These are phyloP conservation scores for Nitzschia sp. DNA, from an alignment of 108 stramenopile species.

Conservation along the genomic window DNA sequence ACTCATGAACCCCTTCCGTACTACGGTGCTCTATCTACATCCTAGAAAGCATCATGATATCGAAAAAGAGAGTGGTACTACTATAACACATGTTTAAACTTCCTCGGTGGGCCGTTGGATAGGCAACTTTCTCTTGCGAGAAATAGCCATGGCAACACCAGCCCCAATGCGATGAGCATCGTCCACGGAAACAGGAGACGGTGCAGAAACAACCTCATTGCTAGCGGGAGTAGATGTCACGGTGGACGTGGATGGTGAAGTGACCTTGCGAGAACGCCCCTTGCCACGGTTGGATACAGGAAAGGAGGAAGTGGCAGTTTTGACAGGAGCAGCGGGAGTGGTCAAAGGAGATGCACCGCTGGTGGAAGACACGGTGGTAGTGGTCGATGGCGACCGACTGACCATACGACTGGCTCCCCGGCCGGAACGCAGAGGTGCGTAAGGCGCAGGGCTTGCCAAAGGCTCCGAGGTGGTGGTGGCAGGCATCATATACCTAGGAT, in stretches of 20 bases:
- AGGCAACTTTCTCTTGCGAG: constrained; percentile 42
- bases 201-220: neutral
- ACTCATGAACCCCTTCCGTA: no score
- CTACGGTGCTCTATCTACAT: no score
- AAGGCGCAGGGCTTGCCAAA: constrained; percentile 9
- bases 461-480: constrained; percentile 3
- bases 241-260: neutral
- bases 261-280: constrained; percentile 18
- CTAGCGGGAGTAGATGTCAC: neutral
- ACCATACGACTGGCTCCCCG: constrained; percentile 31
- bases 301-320: constrained; percentile 12
- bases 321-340: constrained; percentile 12
- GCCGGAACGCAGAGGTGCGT: constrained; percentile 40
- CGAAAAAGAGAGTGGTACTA: no score
- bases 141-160: constrained; percentile 36
- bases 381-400: neutral
- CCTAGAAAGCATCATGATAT: no score
- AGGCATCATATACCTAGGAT: constrained; percentile 6
- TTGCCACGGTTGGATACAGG: constrained; percentile 52
- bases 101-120: constrained; percentile 9
- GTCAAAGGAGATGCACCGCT: constrained; percentile 13
- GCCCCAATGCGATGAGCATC: constrained; percentile 29
- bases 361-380: neutral
- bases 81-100: neutral
- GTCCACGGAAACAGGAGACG: neutral